Percentiles rank a stretch among this genome's conserved stretches.
These are phyloP conservation scores for Linanthus parryae DNA, from an alignment of 148 eudicot species.

Conservation along the genomic window DNA sequence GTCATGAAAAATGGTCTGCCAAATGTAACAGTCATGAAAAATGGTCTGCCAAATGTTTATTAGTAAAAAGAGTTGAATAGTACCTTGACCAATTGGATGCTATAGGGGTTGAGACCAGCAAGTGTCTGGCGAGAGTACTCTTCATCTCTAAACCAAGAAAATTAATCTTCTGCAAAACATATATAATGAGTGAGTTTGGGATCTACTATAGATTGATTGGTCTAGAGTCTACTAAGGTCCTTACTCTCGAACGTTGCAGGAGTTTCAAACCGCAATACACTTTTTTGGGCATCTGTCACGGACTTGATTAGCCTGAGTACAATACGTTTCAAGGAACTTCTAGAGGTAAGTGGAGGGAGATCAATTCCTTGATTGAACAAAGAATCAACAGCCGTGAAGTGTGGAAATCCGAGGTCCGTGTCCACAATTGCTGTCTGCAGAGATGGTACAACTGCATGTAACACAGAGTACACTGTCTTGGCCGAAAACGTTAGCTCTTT, in stretches of 20 bases:
- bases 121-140: conserved; percentile 66
- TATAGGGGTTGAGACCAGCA: conserved; percentile 63
- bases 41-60: no score
- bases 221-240: no score
- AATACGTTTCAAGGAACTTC: conserved; percentile 12
- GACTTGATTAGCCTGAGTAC: conserved; percentile 52
- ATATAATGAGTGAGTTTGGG: no score
- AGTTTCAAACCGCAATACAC: conserved; percentile 39
- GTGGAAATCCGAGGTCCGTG: conserved; percentile 36
- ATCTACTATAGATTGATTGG: no score
- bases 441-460: conserved; percentile 59
- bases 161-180: conserved; percentile 40
- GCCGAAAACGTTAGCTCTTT: conserved; percentile 45
- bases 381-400: conserved; percentile 48
- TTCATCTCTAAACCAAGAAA: conserved; percentile 60
- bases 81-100: conserved; percentile 55
- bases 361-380: conserved; percentile 48
- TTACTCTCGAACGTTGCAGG: conserved; percentile 49
- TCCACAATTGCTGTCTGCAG: conserved; percentile 26
- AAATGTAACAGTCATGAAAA: no score
- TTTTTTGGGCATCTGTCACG: conserved; percentile 11
- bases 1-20: no score
- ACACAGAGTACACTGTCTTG: conserved; percentile 38
- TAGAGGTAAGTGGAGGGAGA: conserved; percentile 15
- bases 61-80: conserved; percentile 10